A percentile compares a stretch with the other conserved stretches of the same genome.
phyloP scores from a whole-genome alignment of 2,329 filamentous ascomycete species.

The Arachnopeziza araneosa region DNA sequence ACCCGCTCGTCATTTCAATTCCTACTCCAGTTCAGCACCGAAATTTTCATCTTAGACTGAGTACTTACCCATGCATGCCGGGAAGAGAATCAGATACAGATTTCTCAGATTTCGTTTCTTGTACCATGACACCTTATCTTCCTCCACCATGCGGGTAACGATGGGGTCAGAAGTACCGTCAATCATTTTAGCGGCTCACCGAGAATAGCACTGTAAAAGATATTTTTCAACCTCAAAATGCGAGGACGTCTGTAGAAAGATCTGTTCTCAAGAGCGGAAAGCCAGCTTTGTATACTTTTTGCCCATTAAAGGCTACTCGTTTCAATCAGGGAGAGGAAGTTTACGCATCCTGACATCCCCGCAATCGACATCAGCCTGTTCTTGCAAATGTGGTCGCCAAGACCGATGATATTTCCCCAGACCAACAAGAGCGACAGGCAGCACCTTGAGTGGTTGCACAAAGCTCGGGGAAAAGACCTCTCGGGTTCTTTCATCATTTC shows the following conservation, averaged over 20 bases:
- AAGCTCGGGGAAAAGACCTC: not conserved
- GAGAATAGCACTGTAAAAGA: not conserved
- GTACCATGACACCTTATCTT: conserved; percentile 36
- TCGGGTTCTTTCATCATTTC: not conserved
- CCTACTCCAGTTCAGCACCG: not conserved
- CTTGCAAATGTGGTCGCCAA: not conserved
- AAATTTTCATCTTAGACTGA: not conserved
- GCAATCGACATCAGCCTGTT: not conserved
- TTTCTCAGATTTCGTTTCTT: conserved; percentile 33
- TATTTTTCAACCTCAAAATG: not conserved
- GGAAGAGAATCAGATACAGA: conserved; percentile 37
- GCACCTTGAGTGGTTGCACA: not conserved
- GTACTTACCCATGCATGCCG: conserved; percentile 39
- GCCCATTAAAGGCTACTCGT: not conserved
- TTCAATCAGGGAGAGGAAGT: not conserved
- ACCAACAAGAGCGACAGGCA: not conserved
- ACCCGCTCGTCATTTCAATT: conserved; percentile 50
- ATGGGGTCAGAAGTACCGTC: conserved; percentile 29
- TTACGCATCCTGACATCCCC: not conserved
- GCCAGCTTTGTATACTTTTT: not conserved
- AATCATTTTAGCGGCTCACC: not conserved
- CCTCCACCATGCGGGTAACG: conserved; percentile 35
- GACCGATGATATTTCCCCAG: not conserved
- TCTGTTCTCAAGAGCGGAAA: not conserved
- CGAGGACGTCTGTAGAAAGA: not conserved